Conservation (phyloP, 495 filamentous ascomycete genomes). For the Xylaria longipes region DNA sequence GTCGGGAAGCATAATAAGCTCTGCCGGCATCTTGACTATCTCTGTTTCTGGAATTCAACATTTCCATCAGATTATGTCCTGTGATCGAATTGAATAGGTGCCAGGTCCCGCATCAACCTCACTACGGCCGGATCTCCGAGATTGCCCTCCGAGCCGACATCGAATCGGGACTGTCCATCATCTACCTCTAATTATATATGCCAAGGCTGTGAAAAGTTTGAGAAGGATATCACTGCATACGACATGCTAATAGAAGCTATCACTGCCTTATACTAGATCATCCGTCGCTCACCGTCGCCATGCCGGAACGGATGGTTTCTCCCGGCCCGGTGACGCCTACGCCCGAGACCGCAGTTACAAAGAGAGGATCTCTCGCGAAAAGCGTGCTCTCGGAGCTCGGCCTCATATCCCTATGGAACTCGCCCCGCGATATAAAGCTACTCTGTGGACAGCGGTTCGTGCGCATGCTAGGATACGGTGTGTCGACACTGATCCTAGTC, state of each 20-base stretch:
- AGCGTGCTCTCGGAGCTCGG: slow-evolving; percentile 32
- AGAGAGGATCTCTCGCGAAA: not conserved
- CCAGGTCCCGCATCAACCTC: not conserved
- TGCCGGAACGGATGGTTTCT: not conserved
- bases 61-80: not conserved
- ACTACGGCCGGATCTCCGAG: slow-evolving; percentile 9
- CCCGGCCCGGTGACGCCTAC: not conserved
- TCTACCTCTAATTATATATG: not conserved
- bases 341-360: not conserved
- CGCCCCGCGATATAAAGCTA: slow-evolving; percentile 69
- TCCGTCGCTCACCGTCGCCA: not conserved
- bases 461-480: slow-evolving; percentile 55
- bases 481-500: slow-evolving; percentile 47
- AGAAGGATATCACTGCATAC: not conserved
- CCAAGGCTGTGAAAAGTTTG: not conserved
- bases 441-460: slow-evolving; percentile 76
- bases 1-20: not conserved
- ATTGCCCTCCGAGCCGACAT: slow-evolving; percentile 3
- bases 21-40: not conserved
- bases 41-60: not conserved
- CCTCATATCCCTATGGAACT: slow-evolving; percentile 55
- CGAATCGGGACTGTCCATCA: not conserved
- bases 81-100: not conserved
- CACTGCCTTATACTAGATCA: not conserved
- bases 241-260: not conserved